phyloP scores from a whole-genome alignment of 176 grass and related monocot genomes.

The Bonia amplexicaulis region DNA sequence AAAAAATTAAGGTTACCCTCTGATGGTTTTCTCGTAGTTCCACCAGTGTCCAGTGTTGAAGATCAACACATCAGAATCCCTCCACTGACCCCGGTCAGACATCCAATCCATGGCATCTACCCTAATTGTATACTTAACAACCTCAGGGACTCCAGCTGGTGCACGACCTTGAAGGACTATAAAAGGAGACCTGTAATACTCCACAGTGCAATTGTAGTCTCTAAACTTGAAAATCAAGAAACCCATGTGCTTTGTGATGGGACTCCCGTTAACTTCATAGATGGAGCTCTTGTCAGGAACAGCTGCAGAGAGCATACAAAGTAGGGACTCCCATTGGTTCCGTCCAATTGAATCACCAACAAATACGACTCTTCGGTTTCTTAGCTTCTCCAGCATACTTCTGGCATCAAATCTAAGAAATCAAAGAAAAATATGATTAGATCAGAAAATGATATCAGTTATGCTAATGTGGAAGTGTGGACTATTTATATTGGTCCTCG shows the following conservation, averaged over 20 bases:
- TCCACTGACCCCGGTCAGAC: conserved; percentile 48
- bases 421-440: not conserved
- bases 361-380: conserved; percentile 68
- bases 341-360: conserved; percentile 89
- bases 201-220: conserved; percentile 87
- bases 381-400: conserved; percentile 58
- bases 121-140: conserved; percentile 56
- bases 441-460: not conserved
- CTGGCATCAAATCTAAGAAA: conserved; percentile 59
- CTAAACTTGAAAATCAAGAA: conserved; percentile 80
- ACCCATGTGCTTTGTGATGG: conserved; percentile 89
- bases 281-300: conserved; percentile 63
- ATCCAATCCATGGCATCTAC: conserved; percentile 83
- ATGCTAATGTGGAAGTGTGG: not conserved
- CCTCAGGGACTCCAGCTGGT: conserved; percentile 34
- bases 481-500: not conserved
- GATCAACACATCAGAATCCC: conserved; percentile 70
- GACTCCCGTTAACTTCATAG: conserved; percentile 77
- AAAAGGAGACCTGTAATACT: conserved; percentile 87
- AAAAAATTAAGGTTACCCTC: conserved; percentile 41
- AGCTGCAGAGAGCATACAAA: conserved; percentile 72
- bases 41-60: conserved; percentile 95
- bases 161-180: conserved; percentile 59
- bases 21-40: conserved; percentile 80
- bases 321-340: conserved; percentile 94